Base-by-base conservation (phyloP, 768 basidiomycete genomes). In the Tylopilus subfusipes region DNA sequence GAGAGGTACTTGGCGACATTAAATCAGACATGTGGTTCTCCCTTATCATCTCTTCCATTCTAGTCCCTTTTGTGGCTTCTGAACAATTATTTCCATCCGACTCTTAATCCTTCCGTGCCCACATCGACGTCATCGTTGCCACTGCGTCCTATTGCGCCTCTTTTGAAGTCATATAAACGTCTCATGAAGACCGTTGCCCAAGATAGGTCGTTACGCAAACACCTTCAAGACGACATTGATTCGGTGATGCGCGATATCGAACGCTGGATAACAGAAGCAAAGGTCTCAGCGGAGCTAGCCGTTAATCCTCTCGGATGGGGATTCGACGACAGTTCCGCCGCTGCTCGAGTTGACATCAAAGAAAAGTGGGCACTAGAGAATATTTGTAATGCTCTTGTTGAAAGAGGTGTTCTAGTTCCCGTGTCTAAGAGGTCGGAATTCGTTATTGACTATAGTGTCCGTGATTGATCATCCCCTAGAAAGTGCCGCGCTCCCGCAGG, bases 31-130 rank as follows among this genome's bases (percentile, higher is more conserved):
- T 50, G 12, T 19, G 24, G 31, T n/a, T 55, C 19, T 50, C 31
- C 50, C 38, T 50, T 36, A 54, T 11, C 9, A 31, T 52, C 30
- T 56, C 47, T 56, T 55, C 42, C 55, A 38, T 52, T 47, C 42
- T 58, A 96, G 92, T 85, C 88, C 5, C 79, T 95, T 76, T 66
- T 73, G 40, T 97, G 93, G 92, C 79, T 97, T 22, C 75, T 92
- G 34, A 77, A 84, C 55, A 85, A 92, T 61, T 97, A 93, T 68
- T 95, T 91, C 67, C 75, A 88, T 12, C 91, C 92, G 0, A 88
- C 82, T 10, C 73, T 88, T 48, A 83, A 84, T 63, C 83, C 82
- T 0, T 74, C 77, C 24, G 65, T 75, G 24, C 63, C 73, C 2
- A 64, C 66, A 10, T 56, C 70, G 3, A 68, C 73, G 50, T 47